These are phyloP conservation scores for Fusarium burgessii DNA, from an alignment of 2,329 filamentous ascomycete genomes.

Conservation along the genomic window DNA sequence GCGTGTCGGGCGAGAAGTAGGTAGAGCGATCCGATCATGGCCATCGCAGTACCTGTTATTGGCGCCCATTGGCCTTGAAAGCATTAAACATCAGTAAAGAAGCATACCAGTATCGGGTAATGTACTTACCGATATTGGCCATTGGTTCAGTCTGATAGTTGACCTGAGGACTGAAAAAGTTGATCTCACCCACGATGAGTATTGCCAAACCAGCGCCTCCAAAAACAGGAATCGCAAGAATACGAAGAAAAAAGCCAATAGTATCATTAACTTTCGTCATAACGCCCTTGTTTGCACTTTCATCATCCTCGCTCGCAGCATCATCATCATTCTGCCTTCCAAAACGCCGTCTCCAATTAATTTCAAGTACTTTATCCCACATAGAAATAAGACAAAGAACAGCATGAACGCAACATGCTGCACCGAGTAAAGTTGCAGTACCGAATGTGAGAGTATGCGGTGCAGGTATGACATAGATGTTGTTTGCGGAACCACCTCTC, in stretches of 20 bases:
- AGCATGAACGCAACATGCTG: slow-evolving; percentile 74
- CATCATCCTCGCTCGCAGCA: slow-evolving; percentile 49
- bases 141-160: slow-evolving; percentile 72
- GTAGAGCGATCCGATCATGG: slow-evolving; percentile 69
- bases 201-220: slow-evolving; percentile 69
- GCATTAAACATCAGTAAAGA: background rate
- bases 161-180: slow-evolving; percentile 70
- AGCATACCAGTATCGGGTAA: accelerated
- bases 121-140: slow-evolving; percentile 65
- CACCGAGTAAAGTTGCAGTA: slow-evolving; percentile 69
- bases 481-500: slow-evolving; percentile 65
- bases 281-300: slow-evolving; percentile 62
- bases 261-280: slow-evolving; percentile 68
- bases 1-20: slow-evolving; percentile 56
- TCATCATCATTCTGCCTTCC: slow-evolving; percentile 8
- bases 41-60: slow-evolving; percentile 68
- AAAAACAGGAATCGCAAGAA: slow-evolving; percentile 70
- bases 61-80: slow-evolving; percentile 68
- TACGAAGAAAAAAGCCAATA: slow-evolving; percentile 65
- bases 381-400: slow-evolving; percentile 71
- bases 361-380: slow-evolving; percentile 72
- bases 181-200: slow-evolving; percentile 71
- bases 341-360: slow-evolving; percentile 67
- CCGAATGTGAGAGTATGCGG: slow-evolving; percentile 68
- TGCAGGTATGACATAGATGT: slow-evolving; percentile 72